Conservation (phyloP, 371 early-diverging fungal genomes). For the Apophysomyces variabilis region DNA sequence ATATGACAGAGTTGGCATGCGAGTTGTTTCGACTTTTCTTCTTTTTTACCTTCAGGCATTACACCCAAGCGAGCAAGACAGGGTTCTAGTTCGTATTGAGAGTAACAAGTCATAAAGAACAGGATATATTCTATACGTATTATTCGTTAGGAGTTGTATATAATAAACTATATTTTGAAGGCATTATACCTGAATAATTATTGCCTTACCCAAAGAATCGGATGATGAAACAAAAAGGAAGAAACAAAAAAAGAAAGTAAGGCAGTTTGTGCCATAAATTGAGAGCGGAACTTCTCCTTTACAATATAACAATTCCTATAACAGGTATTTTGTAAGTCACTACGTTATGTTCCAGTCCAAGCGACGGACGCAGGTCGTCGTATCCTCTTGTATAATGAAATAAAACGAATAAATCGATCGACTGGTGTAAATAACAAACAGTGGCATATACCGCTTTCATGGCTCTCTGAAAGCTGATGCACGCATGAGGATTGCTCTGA, state of each 20-base stretch:
- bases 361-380: too few relatives aligned
- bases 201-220: slow-evolving; percentile 9
- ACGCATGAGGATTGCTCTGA: too few relatives aligned
- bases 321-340: too few relatives aligned
- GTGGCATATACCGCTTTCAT: too few relatives aligned
- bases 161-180: too few relatives aligned
- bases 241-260: slow-evolving; percentile 6
- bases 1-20: slow-evolving; percentile 4
- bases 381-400: too few relatives aligned
- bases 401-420: too few relatives aligned
- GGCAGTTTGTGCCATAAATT: not conserved
- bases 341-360: too few relatives aligned
- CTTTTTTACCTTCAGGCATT: slow-evolving; percentile 48
- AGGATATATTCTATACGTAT: not conserved
- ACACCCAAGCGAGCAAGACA: slow-evolving; percentile 54
- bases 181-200: not conserved
- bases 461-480: too few relatives aligned
- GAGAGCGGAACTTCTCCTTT: slow-evolving; percentile 2
- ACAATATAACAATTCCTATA: not conserved
- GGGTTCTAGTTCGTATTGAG: slow-evolving; percentile 46
- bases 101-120: slow-evolving; percentile 18
- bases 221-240: slow-evolving; percentile 2
- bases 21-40: not conserved
- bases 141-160: not conserved
- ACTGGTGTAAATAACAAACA: too few relatives aligned